A percentile compares a stretch with the other conserved stretches of the same genome.
Conservation (phyloP, 2,329 filamentous ascomycete genomes). For the Thelonectria rubi region DNA sequence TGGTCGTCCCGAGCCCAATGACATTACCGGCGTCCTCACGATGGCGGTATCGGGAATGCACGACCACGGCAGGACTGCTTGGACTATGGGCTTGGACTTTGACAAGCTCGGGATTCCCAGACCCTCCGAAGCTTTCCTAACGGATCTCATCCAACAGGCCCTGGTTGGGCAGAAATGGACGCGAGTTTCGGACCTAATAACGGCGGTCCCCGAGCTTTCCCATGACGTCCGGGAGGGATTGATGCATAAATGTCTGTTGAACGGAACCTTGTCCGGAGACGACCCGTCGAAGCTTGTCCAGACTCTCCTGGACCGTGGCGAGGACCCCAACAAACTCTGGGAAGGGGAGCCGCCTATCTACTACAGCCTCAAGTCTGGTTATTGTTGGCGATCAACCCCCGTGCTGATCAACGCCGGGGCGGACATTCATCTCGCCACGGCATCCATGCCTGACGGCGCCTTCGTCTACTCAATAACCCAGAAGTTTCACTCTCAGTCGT, state of each 20-base stretch:
- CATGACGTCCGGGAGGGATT: slow-evolving; percentile 35
- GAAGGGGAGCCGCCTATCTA: slow-evolving; percentile 40
- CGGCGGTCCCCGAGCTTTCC: slow-evolving; percentile 31
- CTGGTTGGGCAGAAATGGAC: slow-evolving; percentile 38
- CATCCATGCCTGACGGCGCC: slow-evolving; percentile 40
- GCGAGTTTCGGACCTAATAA: slow-evolving; percentile 40
- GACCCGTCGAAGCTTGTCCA: slow-evolving; percentile 40
- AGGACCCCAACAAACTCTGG: slow-evolving; percentile 41
- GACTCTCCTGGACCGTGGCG: slow-evolving; percentile 37
- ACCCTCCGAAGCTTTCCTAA: slow-evolving; percentile 36
- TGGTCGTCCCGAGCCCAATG: slow-evolving; percentile 37
- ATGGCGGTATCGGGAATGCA: slow-evolving; percentile 38
- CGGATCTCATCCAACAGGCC: slow-evolving; percentile 33
- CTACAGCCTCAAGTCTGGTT: slow-evolving; percentile 41
- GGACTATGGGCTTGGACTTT: slow-evolving; percentile 36
- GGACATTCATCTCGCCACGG: slow-evolving; percentile 38
- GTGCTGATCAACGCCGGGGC: slow-evolving; percentile 40
- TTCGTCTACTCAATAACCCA: slow-evolving; percentile 42
- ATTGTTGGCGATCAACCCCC: slow-evolving; percentile 42
- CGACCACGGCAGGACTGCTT: slow-evolving; percentile 40
- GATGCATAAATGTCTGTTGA: slow-evolving; percentile 36
- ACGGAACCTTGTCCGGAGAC: slow-evolving; percentile 35
- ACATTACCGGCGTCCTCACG: slow-evolving; percentile 34
- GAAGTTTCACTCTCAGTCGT: slow-evolving; percentile 38
- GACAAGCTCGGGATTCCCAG: slow-evolving; percentile 36